These are phyloP conservation scores for Ramaria rubella DNA, from an alignment of 768 basidiomycete genomes.

Conservation along the genomic window DNA sequence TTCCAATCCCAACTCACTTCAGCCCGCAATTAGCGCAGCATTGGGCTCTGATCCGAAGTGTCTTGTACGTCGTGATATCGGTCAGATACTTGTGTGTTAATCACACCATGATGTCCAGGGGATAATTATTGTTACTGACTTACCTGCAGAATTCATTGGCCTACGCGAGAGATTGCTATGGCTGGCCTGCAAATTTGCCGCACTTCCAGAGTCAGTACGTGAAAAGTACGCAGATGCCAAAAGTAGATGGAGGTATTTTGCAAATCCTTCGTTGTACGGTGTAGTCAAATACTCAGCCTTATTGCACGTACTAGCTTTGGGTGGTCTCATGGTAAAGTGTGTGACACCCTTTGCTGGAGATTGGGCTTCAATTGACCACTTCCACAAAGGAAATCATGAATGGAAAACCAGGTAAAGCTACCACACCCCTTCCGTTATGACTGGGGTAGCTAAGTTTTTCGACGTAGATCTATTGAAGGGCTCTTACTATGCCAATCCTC, in stretches of 20 bases:
- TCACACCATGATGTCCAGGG: slow-evolving; percentile 32
- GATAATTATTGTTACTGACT: slow-evolving; percentile 73
- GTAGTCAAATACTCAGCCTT: neutral
- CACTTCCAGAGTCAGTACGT: slow-evolving; percentile 54
- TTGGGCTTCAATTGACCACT: slow-evolving; percentile 1
- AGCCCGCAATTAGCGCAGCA: slow-evolving; percentile 56
- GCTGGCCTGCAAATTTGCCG: slow-evolving; percentile 70
- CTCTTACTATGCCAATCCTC: slow-evolving; percentile 88
- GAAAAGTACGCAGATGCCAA: slow-evolving; percentile 70
- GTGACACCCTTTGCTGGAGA: neutral
- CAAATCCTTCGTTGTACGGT: neutral
- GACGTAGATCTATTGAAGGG: slow-evolving; percentile 76
- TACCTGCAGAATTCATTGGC: slow-evolving; percentile 57
- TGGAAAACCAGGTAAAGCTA: slow-evolving; percentile 64
- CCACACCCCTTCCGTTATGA: neutral
- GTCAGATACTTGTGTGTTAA: neutral
- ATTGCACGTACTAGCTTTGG: slow-evolving; percentile 88
- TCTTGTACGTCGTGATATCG: slow-evolving; percentile 29
- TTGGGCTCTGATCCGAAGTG: slow-evolving; percentile 75
- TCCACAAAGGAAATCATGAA: slow-evolving; percentile 84
- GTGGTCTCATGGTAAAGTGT: slow-evolving; percentile 95
- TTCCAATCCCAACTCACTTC: slow-evolving; percentile 45
- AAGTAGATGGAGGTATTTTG: slow-evolving; percentile 66
- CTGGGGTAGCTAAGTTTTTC: slow-evolving; percentile 5
- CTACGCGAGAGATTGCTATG: slow-evolving; percentile 70